Percentiles rank a stretch among this genome's conserved stretches.
Conservation (phyloP, 1,284 basidiomycete genomes). For the Fomitiporia mediterranea region DNA sequence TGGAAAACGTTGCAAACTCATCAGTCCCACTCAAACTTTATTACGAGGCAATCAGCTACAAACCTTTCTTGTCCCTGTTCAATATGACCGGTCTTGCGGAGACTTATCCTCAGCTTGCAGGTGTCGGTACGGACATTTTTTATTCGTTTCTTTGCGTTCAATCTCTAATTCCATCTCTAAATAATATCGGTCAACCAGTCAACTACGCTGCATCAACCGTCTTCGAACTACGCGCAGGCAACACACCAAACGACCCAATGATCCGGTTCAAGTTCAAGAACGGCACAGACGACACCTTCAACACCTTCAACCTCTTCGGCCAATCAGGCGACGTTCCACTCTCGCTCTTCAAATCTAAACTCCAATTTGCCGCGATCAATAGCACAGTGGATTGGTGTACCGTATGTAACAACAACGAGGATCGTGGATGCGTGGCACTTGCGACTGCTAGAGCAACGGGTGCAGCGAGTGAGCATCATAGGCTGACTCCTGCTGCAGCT, state of each 20-base stretch:
- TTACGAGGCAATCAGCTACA: slow-evolving; percentile 45
- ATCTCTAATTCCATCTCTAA: too few species aligned
- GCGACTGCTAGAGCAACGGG: slow-evolving; percentile 34
- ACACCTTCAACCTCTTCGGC: slow-evolving; percentile 28
- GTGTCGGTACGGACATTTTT: slow-evolving; percentile 30
- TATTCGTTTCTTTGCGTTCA: background rate
- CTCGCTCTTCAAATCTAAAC: slow-evolving; percentile 42
- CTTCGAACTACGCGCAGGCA: slow-evolving; percentile 36
- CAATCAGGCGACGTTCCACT: slow-evolving; percentile 48
- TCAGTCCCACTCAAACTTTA: slow-evolving; percentile 40
- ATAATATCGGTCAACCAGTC: slow-evolving; percentile 25
- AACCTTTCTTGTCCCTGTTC: slow-evolving; percentile 51
- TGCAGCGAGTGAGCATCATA: slow-evolving; percentile 30
- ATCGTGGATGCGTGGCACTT: slow-evolving; percentile 50
- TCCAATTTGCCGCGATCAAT: slow-evolving; percentile 46
- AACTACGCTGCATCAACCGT: slow-evolving; percentile 43
- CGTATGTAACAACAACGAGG: slow-evolving; percentile 48
- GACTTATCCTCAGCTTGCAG: slow-evolving; percentile 30
- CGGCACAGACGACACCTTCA: slow-evolving; percentile 36
- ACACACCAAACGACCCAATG: slow-evolving; percentile 32
- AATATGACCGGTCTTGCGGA: slow-evolving; percentile 42
- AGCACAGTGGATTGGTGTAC: slow-evolving; percentile 55
- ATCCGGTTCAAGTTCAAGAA: slow-evolving; percentile 60
- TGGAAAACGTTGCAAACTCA: slow-evolving; percentile 40
- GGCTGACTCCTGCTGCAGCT: slow-evolving; percentile 52